These are phyloP conservation scores for Pachyrhizus erosus DNA, from an alignment of 306 rosid genomes.

Conservation along the genomic window DNA sequence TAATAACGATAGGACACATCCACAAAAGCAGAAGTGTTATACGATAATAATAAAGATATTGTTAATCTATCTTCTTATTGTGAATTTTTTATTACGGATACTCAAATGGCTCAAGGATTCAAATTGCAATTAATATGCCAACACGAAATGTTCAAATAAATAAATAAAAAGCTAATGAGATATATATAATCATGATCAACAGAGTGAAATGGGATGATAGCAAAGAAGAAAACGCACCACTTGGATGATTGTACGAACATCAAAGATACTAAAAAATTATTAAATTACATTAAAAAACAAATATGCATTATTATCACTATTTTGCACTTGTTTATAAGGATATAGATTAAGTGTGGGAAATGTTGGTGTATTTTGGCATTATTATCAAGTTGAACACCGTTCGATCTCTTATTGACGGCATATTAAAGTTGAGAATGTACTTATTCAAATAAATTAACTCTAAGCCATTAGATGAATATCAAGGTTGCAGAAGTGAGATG, in stretches of 20 bases:
- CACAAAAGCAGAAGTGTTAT: background rate
- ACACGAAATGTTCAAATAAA: background rate
- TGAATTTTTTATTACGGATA: background rate
- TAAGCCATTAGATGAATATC: background rate
- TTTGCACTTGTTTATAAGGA: background rate
- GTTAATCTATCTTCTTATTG: background rate
- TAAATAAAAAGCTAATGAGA: background rate
- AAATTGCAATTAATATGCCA: background rate
- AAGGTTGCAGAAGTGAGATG: background rate
- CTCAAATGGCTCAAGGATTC: background rate
- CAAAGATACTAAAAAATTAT: background rate
- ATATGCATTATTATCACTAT: constrained; percentile 30
- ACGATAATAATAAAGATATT: background rate
- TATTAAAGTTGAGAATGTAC: background rate
- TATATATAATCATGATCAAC: constrained; percentile 36
- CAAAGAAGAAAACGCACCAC: background rate
- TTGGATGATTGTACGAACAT: constrained; percentile 5
- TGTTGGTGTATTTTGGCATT: background rate
- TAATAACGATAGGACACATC: background rate
- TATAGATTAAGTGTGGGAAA: background rate
- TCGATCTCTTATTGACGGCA: background rate
- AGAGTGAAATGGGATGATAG: constrained; percentile 13
- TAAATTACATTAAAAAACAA: background rate
- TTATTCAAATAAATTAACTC: background rate
- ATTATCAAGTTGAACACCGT: background rate